Conservation (phyloP, 108 stramenopile genomes). For the Aurantiochytrium sp. region DNA sequence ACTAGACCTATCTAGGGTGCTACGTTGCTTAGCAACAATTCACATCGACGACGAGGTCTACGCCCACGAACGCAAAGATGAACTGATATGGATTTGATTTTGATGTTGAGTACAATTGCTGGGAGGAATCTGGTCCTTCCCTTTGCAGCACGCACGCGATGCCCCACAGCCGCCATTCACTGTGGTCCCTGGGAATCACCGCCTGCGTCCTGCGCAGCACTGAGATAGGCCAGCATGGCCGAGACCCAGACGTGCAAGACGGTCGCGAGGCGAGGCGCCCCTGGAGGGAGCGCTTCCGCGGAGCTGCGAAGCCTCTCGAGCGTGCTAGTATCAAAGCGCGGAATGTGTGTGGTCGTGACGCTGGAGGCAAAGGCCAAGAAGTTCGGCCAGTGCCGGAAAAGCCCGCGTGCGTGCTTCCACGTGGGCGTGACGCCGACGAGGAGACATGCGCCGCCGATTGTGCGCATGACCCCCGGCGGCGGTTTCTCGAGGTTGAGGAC, state of each 20-base stretch:
- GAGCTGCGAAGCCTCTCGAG: background rate
- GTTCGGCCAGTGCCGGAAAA: background rate
- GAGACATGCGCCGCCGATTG: background rate
- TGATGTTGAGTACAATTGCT: too few relatives aligned
- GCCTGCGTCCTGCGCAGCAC: too few relatives aligned
- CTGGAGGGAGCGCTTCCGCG: background rate
- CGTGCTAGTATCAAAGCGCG: background rate
- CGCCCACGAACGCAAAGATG: too few relatives aligned
- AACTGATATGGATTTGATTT: too few relatives aligned
- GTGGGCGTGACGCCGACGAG: background rate
- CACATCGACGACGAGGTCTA: too few relatives aligned
- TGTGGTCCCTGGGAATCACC: too few relatives aligned
- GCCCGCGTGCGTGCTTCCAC: background rate
- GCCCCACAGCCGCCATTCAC: too few relatives aligned
- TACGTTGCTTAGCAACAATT: too few relatives aligned
- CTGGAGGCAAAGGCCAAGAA: background rate
- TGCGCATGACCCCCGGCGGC: background rate
- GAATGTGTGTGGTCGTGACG: background rate
- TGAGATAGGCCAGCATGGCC: background rate
- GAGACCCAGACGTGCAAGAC: background rate
- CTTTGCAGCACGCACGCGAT: too few relatives aligned
- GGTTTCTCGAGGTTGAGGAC: conserved; percentile 2
- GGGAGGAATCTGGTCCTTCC: too few relatives aligned
- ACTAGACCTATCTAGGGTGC: too few relatives aligned
- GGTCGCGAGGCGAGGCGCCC: background rate